A percentile compares a stretch with the other conserved stretches of the same genome.
These are phyloP conservation scores for Breviolum minutum DNA, from an alignment of 73 alveolate genomes.

Conservation along the genomic window DNA sequence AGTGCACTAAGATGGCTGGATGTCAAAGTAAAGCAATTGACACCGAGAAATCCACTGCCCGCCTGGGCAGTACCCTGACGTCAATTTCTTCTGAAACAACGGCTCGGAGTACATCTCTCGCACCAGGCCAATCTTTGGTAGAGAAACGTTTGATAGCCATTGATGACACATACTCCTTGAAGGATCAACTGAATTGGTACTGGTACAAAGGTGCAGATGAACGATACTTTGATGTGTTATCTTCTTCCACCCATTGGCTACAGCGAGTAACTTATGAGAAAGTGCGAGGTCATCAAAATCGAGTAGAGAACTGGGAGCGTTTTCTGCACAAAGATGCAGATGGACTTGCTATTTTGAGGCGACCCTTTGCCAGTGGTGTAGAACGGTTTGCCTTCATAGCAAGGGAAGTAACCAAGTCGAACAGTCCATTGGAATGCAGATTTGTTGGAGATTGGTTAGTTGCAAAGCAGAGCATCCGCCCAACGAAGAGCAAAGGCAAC, in stretches of 20 bases:
- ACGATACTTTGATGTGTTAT: not conserved
- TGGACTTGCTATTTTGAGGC: slow-evolving; percentile 3
- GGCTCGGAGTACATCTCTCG: slow-evolving; percentile 1
- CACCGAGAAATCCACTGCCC: slow-evolving; percentile 13
- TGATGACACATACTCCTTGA: not conserved
- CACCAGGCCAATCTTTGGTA: slow-evolving; percentile 1
- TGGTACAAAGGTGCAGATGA: not conserved
- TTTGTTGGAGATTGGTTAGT: slow-evolving; percentile 57
- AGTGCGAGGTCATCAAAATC: not conserved
- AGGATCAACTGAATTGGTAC: not conserved
- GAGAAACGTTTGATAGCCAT: slow-evolving; percentile 3
- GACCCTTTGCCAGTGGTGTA: slow-evolving; percentile 13
- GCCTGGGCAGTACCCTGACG: not conserved
- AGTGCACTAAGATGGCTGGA: slow-evolving; percentile 13
- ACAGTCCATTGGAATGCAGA: not conserved
- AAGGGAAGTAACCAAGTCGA: not conserved
- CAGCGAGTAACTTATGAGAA: not conserved
- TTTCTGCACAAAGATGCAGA: not conserved
- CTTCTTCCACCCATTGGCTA: not conserved
- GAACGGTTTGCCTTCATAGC: slow-evolving; percentile 67
- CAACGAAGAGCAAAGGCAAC: not conserved
- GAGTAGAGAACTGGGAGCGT: not conserved
- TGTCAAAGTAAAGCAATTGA: not conserved
- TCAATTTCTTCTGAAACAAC: slow-evolving; percentile 1
- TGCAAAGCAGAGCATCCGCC: slow-evolving; percentile 18